Conservation (phyloP, 805 yeast genomes). For the Saturnispora halmiae region DNA sequence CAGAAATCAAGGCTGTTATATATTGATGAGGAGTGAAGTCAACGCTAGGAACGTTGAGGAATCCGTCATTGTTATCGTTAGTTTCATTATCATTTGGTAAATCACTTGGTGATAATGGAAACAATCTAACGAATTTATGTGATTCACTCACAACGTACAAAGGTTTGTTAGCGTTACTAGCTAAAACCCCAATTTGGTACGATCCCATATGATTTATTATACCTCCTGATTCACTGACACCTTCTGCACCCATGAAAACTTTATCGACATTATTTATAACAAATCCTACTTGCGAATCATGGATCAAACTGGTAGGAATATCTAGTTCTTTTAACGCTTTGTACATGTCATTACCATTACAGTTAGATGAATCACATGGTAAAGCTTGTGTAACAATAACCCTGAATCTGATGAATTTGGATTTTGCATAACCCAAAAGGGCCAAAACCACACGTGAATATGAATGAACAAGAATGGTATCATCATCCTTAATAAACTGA, state of each 20-base stretch:
- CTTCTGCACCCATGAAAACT: constrained; percentile 96
- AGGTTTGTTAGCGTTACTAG: constrained; percentile 85
- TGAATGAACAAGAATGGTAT: constrained; percentile 82
- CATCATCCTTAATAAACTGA: constrained; percentile 89
- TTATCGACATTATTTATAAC: constrained; percentile 87
- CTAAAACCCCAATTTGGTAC: constrained; percentile 88
- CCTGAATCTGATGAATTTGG: constrained; percentile 71
- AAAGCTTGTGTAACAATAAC: constrained; percentile 91
- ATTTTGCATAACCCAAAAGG: constrained; percentile 65
- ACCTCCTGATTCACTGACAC: constrained; percentile 98
- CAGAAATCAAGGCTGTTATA: constrained; percentile 92
- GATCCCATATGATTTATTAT: constrained; percentile 93
- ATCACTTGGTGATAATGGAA: constrained; percentile 89
- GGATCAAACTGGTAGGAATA: constrained; percentile 80
- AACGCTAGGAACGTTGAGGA: constrained; percentile 44
- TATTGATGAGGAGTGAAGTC: constrained; percentile 96
- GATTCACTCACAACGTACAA: constrained; percentile 90
- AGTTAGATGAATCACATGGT: constrained; percentile 54
- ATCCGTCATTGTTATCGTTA: constrained; percentile 22
- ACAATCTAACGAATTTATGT: constrained; percentile 93
- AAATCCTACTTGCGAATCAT: constrained; percentile 90
- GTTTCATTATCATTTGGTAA: constrained; percentile 40
- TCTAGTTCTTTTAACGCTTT: constrained; percentile 54
- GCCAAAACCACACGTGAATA: constrained; percentile 83
- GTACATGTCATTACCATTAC: constrained; percentile 67